phyloP scores from a whole-genome alignment of 768 basidiomycete genomes.

The Sporobolomyces pararoseus region DNA sequence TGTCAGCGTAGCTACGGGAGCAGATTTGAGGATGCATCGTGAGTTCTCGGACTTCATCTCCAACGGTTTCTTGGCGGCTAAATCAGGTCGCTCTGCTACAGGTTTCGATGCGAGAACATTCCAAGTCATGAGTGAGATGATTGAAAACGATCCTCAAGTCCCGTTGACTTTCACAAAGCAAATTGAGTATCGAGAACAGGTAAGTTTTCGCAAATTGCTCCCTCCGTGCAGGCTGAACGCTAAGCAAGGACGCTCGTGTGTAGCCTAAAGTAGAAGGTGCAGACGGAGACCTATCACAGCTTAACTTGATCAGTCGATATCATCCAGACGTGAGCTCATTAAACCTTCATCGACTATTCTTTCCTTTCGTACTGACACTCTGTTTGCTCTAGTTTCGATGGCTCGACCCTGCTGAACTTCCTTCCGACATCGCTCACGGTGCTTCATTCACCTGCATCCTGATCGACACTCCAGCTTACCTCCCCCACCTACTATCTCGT shows the following conservation, averaged over 20 bases:
- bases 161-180: conserved; percentile 20
- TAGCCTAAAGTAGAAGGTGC: conserved; percentile 2
- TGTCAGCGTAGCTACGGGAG: conserved; percentile 57
- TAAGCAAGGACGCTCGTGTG: too few species aligned
- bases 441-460: conserved; percentile 64
- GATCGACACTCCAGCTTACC: conserved; percentile 63
- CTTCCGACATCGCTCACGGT: conserved; percentile 55
- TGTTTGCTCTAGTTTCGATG: conserved; percentile 48
- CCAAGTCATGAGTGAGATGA: conserved; percentile 65
- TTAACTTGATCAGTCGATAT: conserved; percentile 21
- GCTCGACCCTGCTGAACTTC: conserved; percentile 53
- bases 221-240: background rate
- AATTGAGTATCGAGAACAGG: conserved; percentile 31
- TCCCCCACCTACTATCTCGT: conserved; percentile 61
- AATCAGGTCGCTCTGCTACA: conserved; percentile 48
- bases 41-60: conserved; percentile 25
- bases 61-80: background rate
- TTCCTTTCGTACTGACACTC: background rate
- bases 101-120: conserved; percentile 71
- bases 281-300: conserved; percentile 7
- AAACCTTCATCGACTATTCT: background rate
- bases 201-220: background rate
- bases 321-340: conserved; percentile 20
- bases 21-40: conserved; percentile 61
- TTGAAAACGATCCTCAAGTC: conserved; percentile 2